Evolutionary conservation across 306 rosid genomes (phyloP).

Genomic region (Crotalaria pallida): DNA sequence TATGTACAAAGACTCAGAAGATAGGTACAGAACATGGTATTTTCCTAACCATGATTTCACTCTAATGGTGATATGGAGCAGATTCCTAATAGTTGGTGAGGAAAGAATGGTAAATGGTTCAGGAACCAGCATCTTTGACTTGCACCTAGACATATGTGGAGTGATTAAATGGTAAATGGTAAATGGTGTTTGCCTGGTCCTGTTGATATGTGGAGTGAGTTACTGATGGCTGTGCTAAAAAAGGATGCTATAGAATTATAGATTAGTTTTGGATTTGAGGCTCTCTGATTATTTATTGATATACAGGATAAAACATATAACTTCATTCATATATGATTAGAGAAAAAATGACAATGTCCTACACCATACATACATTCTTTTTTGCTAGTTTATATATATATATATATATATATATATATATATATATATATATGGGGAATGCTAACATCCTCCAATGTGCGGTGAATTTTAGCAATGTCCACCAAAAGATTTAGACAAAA

Average conservation of each 20-base stretch:
- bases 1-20: conserved; percentile 65
- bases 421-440: too few relatives aligned
- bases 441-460: too few relatives aligned
- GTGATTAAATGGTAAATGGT: conserved; percentile 57
- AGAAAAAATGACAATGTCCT: neutral
- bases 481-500: too few relatives aligned
- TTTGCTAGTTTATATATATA: too few relatives aligned
- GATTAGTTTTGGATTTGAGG: conserved; percentile 10
- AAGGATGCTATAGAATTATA: conserved; percentile 26
- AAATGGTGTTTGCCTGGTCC: conserved; percentile 94
- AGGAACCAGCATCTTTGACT: conserved; percentile 50
- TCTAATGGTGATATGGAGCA: conserved; percentile 65
- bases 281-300: neutral
- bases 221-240: conserved; percentile 44
- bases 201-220: conserved; percentile 70
- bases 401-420: too few relatives aligned
- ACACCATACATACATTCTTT: neutral
- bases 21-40: conserved; percentile 59
- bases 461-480: too few relatives aligned
- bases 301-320: neutral
- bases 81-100: conserved; percentile 51
- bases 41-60: conserved; percentile 57
- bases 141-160: conserved; percentile 57
- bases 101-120: conserved; percentile 70
- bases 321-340: neutral